Evolutionary conservation across 2,329 filamentous ascomycete genomes (phyloP), one percentile per base, ranked within the genome.

Genomic region (Aspergillus floridensis): DNA sequence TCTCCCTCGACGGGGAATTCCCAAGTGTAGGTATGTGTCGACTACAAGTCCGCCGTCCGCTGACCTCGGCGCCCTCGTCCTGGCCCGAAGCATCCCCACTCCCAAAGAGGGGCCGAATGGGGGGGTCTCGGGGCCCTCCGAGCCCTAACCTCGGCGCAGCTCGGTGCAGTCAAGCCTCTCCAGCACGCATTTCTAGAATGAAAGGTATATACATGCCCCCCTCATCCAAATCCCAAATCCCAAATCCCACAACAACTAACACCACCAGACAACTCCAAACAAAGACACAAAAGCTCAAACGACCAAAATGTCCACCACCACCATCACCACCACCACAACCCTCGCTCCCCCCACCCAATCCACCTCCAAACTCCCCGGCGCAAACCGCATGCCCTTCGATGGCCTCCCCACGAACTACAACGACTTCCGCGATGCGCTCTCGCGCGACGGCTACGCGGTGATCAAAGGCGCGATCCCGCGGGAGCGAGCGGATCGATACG

Each of bases 401-500:
- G 66, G 67, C 8, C 56, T 31, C 2, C 61, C 64, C 22, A 59
- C 58, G 10, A 35, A 49, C 5, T 68, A 61, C 50, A 67, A 66
- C 21, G 66, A 70, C 44, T 70, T 66, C 47, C 63, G 66, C 4
- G 66, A 69, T 44, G 66, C 69, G 24, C 60, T 77, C 4, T 67
- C 65, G 4, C 66, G 72, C 14, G 71, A 82, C 57, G 80, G 80
- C 3, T 82, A 70, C 61, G 77, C 76, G 1, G 73, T 82, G n/a
- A 69, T 82, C 56, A 81, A 81, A 58, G 75, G 75, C 2, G 78
- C 78, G 1, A 75, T 82, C 48, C 76, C 79, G 0, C 66, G 62
- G 2, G 79, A 79, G 21, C 70, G 71, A 31, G 79, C 79, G 1
- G 61, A 67, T 12, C 57, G 68, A 29, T 69, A 72, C 24, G 67